Evolutionary conservation across 345 rosid genomes (phyloP), one percentile per base, ranked within the genome.

Genomic region (Erodium maritimum): DNA sequence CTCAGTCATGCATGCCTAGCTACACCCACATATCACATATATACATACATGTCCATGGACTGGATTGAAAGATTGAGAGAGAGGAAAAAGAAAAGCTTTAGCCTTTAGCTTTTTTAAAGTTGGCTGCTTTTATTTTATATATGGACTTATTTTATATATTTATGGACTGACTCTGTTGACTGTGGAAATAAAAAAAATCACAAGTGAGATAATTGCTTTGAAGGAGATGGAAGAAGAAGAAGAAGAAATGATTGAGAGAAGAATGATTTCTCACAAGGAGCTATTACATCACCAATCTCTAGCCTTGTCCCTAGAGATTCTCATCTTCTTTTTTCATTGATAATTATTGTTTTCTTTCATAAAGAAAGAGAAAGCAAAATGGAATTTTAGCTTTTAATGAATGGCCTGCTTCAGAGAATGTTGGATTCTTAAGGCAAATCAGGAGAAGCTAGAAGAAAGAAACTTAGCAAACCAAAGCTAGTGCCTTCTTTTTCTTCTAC

Each of bases 231-330:
- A n/a, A n/a, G n/a, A 19, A 3, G 23, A 2, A 16, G 14, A 2
- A 23, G 2, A 62, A 64, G 52, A 54, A 68, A 69, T 65, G 57
- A 71, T 74, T 74, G 67, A 63, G 29, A 61, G 63, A 67, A 59
- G 65, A 65, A 61, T 64, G 69, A 66, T 65, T 57, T 75, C n/a
- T n/a, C 65, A 65, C 54, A 25, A 69, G 71, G 67, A 69, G 60
- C 72, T n/a, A 64, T 61, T 59, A 19, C 66, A 50, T 67, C 81
- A 56, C 59, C 58, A 59, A 75, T 77, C 77, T 66, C 80, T 34
- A 58, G 68, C 65, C 33, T 34, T 46, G 50, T 42, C 67, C 69
- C 77, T 82, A 75, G 81, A 74, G 78, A 76, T 76, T 69, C 82
- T 64, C 73, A 61, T 64, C 37, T 65, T 69, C 73, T 56, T 34